These are phyloP conservation scores for Hygrocybe punicea DNA, from an alignment of 768 basidiomycete genomes.

Conservation along the genomic window DNA sequence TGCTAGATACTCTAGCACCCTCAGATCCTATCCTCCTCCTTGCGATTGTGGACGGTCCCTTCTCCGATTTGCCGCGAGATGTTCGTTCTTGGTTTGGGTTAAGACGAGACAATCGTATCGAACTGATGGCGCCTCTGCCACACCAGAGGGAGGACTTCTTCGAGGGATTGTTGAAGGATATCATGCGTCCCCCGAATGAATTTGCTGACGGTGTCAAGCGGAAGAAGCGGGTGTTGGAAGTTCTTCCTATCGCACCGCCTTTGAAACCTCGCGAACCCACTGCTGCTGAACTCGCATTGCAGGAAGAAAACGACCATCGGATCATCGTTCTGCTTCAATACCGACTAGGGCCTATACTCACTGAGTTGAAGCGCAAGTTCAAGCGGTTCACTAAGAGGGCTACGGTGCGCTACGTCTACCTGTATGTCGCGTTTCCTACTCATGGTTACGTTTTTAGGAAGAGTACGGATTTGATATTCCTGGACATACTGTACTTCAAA, in stretches of 20 bases:
- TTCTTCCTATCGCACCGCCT: slow-evolving; percentile 84
- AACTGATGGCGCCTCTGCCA: slow-evolving; percentile 48
- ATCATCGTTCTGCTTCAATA: slow-evolving; percentile 80
- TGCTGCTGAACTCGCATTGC: slow-evolving; percentile 74
- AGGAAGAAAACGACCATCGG: slow-evolving; percentile 77
- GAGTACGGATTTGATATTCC: slow-evolving; percentile 61
- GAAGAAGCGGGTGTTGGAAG: slow-evolving; percentile 79
- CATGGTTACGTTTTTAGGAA: slow-evolving; percentile 47
- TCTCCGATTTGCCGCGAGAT: slow-evolving; percentile 68
- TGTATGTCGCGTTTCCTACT: slow-evolving; percentile 1
- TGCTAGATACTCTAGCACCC: slow-evolving; percentile 87
- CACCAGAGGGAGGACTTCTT: slow-evolving; percentile 75
- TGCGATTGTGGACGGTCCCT: slow-evolving; percentile 79
- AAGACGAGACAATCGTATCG: slow-evolving; percentile 69
- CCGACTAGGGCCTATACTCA: slow-evolving; percentile 85
- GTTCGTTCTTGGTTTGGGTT: slow-evolving; percentile 90
- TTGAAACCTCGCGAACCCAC: slow-evolving; percentile 80
- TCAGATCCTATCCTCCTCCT: slow-evolving; percentile 92
- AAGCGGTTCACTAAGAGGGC: slow-evolving; percentile 84
- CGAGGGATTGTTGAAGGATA: slow-evolving; percentile 60
- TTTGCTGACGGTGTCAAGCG: slow-evolving; percentile 89
- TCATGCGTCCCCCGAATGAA: slow-evolving; percentile 73
- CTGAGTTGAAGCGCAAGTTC: slow-evolving; percentile 87
- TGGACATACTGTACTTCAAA: slow-evolving; percentile 15
- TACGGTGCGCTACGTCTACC: slow-evolving; percentile 46